phyloP scores from a whole-genome alignment of 2,329 filamentous ascomycete genomes.

The Teratosphaeria epicoccoides region DNA sequence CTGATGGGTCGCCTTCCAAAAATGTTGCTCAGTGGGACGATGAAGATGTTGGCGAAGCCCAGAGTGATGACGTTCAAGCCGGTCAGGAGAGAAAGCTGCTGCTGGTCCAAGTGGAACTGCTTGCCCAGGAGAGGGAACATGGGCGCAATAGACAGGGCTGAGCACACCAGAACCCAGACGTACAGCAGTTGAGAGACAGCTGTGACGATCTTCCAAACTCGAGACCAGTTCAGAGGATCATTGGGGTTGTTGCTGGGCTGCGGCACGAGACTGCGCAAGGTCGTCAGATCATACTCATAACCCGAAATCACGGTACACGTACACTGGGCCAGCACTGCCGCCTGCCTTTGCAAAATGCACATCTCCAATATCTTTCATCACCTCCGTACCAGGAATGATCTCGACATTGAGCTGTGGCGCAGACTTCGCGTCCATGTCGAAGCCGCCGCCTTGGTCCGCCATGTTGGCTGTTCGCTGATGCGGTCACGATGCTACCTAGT shows the following conservation, averaged over 20 bases:
- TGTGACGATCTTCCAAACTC: conserved; percentile 23
- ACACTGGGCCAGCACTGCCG: conserved; percentile 18
- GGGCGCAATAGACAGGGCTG: conserved; percentile 33
- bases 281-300: neutral
- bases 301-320: conserved; percentile 1
- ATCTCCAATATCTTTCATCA: conserved; percentile 20
- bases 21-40: conserved; percentile 35
- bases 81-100: conserved; percentile 31
- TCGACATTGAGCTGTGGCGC: conserved; percentile 17
- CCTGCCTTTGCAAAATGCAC: conserved; percentile 19
- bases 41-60: conserved; percentile 36
- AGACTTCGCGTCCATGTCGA: conserved; percentile 10
- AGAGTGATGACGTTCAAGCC: conserved; percentile 36
- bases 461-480: conserved; percentile 3
- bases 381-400: conserved; percentile 21
- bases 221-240: conserved; percentile 22
- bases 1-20: conserved; percentile 33
- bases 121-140: conserved; percentile 33
- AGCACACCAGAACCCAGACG: conserved; percentile 34
- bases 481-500: no score
- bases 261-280: conserved; percentile 16
- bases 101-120: conserved; percentile 32
- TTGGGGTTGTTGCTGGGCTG: conserved; percentile 15
- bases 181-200: conserved; percentile 32
- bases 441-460: conserved; percentile 1